These are phyloP conservation scores for Pulveroboletus sp. DNA, from an alignment of 768 basidiomycete species.

Conservation along the genomic window DNA sequence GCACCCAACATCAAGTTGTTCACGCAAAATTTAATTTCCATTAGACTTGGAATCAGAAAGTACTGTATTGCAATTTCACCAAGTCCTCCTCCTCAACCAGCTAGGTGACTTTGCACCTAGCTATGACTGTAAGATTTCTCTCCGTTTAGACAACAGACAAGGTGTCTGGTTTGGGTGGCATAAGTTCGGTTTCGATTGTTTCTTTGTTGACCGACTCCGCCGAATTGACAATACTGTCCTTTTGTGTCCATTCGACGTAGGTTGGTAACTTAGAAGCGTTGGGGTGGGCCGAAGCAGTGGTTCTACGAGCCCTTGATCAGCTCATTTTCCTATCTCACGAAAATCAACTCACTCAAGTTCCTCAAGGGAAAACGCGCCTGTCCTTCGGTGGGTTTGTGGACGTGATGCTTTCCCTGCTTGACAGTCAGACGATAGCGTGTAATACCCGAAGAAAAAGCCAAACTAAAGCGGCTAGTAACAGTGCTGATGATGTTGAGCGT, in stretches of 20 bases:
- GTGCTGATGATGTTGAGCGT: constrained; percentile 22
- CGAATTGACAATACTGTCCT: constrained; percentile 1
- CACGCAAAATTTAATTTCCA: not conserved
- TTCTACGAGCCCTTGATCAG: constrained; percentile 6
- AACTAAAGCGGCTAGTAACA: constrained; percentile 18
- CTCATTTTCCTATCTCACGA: not conserved
- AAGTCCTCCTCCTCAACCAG: not conserved
- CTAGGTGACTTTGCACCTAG: not conserved
- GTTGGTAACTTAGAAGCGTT: constrained; percentile 14
- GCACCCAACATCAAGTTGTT: not conserved
- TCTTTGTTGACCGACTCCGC: constrained; percentile 6
- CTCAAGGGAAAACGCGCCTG: constrained; percentile 16
- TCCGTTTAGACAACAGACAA: constrained; percentile 10
- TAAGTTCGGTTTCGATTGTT: not conserved
- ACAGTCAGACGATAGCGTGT: not conserved
- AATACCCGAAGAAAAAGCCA: not conserved
- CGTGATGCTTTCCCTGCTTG: constrained; percentile 13
- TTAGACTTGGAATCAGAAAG: constrained; percentile 10
- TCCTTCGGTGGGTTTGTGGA: constrained; percentile 5
- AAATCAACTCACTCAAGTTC: constrained; percentile 13
- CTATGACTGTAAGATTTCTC: not conserved
- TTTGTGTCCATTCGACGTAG: constrained; percentile 10
- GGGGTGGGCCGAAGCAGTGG: constrained; percentile 6
- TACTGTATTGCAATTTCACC: constrained; percentile 6
- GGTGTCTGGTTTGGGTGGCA: not conserved